Conservation (phyloP, 1,284 basidiomycete genomes). For the Phylloporus gajari region DNA sequence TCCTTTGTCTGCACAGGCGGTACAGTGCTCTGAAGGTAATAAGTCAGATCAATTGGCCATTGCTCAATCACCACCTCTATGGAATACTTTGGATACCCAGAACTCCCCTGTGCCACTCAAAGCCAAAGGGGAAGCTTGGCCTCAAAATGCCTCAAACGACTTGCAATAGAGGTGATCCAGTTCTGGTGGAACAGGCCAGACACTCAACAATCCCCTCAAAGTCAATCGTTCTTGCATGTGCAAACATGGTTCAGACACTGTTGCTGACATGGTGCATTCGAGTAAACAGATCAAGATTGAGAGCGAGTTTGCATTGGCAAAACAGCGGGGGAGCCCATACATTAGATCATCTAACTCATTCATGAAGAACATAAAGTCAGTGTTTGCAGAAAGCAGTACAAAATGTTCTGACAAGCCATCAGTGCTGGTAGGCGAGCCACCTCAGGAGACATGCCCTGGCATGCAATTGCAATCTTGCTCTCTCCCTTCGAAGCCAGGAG, state of each 20-base stretch:
- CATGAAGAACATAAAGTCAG: conserved; percentile 24
- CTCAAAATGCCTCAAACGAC: conserved; percentile 1
- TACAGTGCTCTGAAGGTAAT: conserved; percentile 22
- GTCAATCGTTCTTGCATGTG: conserved; percentile 40
- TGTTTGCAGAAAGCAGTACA: conserved; percentile 29
- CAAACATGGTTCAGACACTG: conserved; percentile 34
- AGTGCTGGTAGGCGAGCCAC: background rate
- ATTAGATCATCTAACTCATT: conserved; percentile 38
- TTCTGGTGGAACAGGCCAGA: conserved; percentile 10
- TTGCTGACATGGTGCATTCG: conserved; percentile 31
- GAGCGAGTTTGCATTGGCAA: conserved; percentile 37
- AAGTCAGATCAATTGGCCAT: conserved; percentile 39
- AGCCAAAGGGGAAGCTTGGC: background rate
- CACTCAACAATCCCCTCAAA: conserved; percentile 19
- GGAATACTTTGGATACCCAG: conserved; percentile 27
- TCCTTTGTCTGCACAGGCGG: conserved; percentile 30
- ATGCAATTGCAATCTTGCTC: conserved; percentile 19
- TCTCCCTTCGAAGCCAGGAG: conserved; percentile 13
- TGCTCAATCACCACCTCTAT: conserved; percentile 42
- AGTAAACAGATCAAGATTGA: conserved; percentile 36
- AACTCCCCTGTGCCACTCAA: background rate
- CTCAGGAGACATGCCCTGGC: conserved; percentile 4
- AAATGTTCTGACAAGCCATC: background rate
- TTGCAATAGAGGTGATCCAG: conserved; percentile 5
- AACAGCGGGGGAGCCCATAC: conserved; percentile 1